Conservation (phyloP, 495 filamentous ascomycete species). For the Lepraria neglecta region DNA sequence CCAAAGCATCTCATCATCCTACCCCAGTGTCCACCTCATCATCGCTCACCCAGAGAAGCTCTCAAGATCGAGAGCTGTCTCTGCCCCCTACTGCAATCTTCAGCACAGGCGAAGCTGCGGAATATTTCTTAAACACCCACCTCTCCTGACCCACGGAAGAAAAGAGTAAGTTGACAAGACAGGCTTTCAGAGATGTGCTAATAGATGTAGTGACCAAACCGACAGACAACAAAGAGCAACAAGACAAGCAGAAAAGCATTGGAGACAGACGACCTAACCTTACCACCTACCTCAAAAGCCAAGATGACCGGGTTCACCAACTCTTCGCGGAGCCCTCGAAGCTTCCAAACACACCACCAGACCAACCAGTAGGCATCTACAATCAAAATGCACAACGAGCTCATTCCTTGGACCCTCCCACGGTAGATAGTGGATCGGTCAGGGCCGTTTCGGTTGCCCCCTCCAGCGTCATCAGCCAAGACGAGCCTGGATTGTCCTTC, state of each 20-base stretch:
- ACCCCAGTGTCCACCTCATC: neutral
- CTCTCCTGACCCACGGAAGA: conserved; percentile 13
- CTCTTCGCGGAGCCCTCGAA: neutral
- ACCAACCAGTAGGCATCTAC: neutral
- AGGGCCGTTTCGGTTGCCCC: neutral
- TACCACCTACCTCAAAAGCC: neutral
- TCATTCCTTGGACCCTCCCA: neutral
- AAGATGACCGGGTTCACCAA: neutral
- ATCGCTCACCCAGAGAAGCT: neutral
- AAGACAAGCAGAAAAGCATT: neutral
- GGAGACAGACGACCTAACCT: too few species aligned
- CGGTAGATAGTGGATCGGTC: neutral
- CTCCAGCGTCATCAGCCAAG: neutral
- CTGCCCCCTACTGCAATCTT: too few species aligned
- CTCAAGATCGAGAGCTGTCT: neutral
- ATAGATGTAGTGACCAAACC: conserved; percentile 13
- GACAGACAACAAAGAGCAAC: neutral
- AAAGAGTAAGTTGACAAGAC: neutral
- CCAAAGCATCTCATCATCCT: neutral
- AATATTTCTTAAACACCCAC: conserved; percentile 15
- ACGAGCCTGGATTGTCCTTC: too few species aligned
- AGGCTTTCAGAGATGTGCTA: neutral
- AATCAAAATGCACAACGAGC: neutral
- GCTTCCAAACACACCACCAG: neutral
- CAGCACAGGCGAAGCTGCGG: too few species aligned